Percentiles rank a stretch among this genome's conserved stretches.
Conservation (phyloP, 106 monocot genomes). For the Dendrobium chrysotoxum region DNA sequence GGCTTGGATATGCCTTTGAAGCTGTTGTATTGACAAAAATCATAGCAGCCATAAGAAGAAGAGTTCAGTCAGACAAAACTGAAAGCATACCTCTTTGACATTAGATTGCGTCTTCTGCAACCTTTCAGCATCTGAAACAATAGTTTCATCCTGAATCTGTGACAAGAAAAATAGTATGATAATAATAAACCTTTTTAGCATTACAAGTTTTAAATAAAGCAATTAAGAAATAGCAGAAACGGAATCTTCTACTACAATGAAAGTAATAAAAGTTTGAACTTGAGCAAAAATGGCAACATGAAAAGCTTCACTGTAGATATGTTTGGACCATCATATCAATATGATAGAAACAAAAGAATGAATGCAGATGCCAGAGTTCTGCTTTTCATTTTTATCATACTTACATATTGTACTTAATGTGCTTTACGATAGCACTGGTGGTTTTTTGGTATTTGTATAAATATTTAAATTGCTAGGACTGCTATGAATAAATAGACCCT, state of each 20-base stretch:
- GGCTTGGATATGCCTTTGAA: slow-evolving; percentile 81
- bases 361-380: not conserved
- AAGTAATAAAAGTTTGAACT: not conserved
- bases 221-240: not conserved
- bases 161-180: not conserved
- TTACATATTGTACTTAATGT: not conserved
- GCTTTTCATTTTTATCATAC: not conserved
- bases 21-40: slow-evolving; percentile 29
- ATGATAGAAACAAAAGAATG: not conserved
- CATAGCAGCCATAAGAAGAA: slow-evolving; percentile 10
- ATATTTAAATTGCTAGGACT: not conserved
- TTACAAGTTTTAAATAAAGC: not conserved
- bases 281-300: not conserved
- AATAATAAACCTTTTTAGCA: not conserved
- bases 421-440: not conserved
- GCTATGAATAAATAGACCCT: not conserved
- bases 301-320: not conserved
- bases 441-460: not conserved
- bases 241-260: not conserved
- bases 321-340: not conserved
- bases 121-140: slow-evolving; percentile 83
- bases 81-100: slow-evolving; percentile 69
- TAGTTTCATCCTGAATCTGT: slow-evolving; percentile 96
- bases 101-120: slow-evolving; percentile 68
- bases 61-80: not conserved